A percentile compares a stretch with the other conserved stretches of the same genome.
These are phyloP conservation scores for Pleurotus giganteus DNA, from an alignment of 768 basidiomycete species.

Conservation along the genomic window DNA sequence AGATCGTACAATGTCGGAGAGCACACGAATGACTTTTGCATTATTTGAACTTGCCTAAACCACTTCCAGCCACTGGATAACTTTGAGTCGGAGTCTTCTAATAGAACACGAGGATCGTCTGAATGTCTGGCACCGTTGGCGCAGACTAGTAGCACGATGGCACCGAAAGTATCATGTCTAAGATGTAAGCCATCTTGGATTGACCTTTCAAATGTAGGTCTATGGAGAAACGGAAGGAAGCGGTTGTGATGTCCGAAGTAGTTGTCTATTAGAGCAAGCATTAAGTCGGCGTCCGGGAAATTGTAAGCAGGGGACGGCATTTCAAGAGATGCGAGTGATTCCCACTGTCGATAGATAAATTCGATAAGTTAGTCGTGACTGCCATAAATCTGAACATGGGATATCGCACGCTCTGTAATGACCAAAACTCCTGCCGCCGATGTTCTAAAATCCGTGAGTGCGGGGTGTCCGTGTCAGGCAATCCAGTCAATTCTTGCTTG, in stretches of 20 bases:
- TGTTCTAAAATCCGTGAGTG: slow-evolving; percentile 20
- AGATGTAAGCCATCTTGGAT: slow-evolving; percentile 49
- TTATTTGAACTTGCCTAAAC: slow-evolving; percentile 62
- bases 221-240: slow-evolving; percentile 68
- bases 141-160: slow-evolving; percentile 46
- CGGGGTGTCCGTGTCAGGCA: slow-evolving; percentile 17
- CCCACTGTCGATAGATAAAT: slow-evolving; percentile 29
- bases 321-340: slow-evolving; percentile 17
- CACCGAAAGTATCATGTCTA: slow-evolving; percentile 43
- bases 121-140: slow-evolving; percentile 32
- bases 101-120: slow-evolving; percentile 58
- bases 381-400: neutral
- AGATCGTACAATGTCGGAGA: slow-evolving; percentile 69
- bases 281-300: slow-evolving; percentile 56
- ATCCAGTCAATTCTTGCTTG: slow-evolving; percentile 50
- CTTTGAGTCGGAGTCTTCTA: slow-evolving; percentile 34
- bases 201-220: slow-evolving; percentile 60
- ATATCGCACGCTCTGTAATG: slow-evolving; percentile 38
- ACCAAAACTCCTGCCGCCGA: slow-evolving; percentile 51
- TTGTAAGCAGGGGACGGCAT: slow-evolving; percentile 26
- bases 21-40: slow-evolving; percentile 57
- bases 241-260: slow-evolving; percentile 62
- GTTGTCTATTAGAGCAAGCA: slow-evolving; percentile 51
- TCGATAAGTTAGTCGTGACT: too few relatives aligned
- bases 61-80: slow-evolving; percentile 61